Percentiles rank a stretch among this genome's conserved stretches.
Conservation (phyloP, 257 asterid species). For the Linderniella brevidens region DNA sequence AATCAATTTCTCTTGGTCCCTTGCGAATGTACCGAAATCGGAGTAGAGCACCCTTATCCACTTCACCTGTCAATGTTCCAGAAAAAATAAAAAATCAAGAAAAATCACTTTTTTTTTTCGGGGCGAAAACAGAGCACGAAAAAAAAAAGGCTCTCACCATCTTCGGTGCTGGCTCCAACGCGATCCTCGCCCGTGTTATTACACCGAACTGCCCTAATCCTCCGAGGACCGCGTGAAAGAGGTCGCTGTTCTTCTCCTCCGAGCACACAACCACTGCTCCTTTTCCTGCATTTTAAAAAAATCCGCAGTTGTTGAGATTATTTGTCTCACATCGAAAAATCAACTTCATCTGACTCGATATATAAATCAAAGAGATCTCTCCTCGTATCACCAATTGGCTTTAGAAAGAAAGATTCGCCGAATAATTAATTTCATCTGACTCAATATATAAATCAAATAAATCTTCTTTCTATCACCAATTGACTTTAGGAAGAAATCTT, state of each 20-base stretch:
- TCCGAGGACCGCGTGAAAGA: conserved; percentile 73
- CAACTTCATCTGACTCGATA: neutral
- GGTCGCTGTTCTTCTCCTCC: conserved; percentile 65
- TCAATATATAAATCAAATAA: no score
- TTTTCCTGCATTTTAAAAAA: conserved; percentile 41
- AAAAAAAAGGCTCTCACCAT: conserved; percentile 25
- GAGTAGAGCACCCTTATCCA: conserved; percentile 80
- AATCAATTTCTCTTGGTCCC: conserved; percentile 66
- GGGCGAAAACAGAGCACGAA: conserved; percentile 1
- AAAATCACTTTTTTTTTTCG: neutral
- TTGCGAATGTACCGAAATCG: conserved; percentile 49
- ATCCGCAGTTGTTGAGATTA: neutral
- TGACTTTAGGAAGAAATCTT: no score
- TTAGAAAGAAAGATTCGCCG: no score
- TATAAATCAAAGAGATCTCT: no score
- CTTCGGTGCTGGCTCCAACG: conserved; percentile 76
- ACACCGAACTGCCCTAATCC: conserved; percentile 95
- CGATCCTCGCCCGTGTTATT: conserved; percentile 71
- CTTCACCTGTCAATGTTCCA: conserved; percentile 47
- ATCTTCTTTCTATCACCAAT: no score
- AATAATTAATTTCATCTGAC: no score
- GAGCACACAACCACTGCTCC: conserved; percentile 72
- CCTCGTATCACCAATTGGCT: no score
- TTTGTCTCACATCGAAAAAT: neutral
- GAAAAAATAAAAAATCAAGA: neutral